Evolutionary conservation across 345 rosid species (phyloP), one percentile per base, ranked within the genome.

Genomic region (Corchorus olitorius): DNA sequence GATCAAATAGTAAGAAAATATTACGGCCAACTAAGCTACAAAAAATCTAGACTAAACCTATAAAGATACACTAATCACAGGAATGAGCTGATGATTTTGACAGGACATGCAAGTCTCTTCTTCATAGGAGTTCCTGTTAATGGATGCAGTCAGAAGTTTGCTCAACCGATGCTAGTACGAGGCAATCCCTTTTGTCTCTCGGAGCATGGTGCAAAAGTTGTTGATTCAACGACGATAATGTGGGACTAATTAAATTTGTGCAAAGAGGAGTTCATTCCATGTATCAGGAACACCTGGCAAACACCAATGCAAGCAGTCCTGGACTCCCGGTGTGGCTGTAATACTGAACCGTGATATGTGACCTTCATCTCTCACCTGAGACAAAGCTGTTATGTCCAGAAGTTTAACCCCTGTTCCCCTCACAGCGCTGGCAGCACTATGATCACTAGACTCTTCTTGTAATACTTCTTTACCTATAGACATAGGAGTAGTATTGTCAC

Each of bases 301-400:
- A 81, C 94, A 89, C 94, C 94, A 91, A 72, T 89, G 93, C 80
- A 91, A 81, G 83, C 94, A 89, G 77, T 93, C 97, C 52, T 93
- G 92, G 59, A 76, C 88, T 45, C 97, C 91, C 13, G 34, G 41
- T 9, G 85, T 10, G 35, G 92, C 87, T 74, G 84, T 86, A 65
- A 84, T n/a, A 70, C 91, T 88, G 79, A 81, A 88, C 15, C 83
- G 83, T 16, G 97, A 89, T 79, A 93, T 89, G 76, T 93, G 96
- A 59, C 92, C 97, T 82, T 93, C 96, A 34, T 93, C 97, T 79
- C 97, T 85, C 72, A 93, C 73, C 68, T 89, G 78, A 49, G 97
- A 91, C 55, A 88, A 54, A 2, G 91, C 88, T 55, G 94, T 89
- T 80, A 91, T 84, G 80, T 91, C 97, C 68, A 93, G 79, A 53